Conservation (phyloP, 169 alveolate species). For the Babesia ovata region DNA sequence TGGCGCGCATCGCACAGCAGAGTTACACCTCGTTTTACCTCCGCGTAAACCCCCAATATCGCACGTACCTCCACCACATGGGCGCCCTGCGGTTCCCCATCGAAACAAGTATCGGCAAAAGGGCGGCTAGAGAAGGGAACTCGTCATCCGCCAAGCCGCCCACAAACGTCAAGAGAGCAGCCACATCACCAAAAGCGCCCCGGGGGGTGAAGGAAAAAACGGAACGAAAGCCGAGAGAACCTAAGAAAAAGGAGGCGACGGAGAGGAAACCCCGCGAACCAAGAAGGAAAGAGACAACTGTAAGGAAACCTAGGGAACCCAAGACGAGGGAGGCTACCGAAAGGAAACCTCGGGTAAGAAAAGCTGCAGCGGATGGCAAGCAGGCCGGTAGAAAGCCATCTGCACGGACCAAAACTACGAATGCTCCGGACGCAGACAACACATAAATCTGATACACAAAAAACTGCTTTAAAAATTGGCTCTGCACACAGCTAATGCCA, state of each 20-base stretch:
- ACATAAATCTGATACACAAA: slow-evolving; percentile 11
- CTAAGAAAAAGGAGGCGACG: neutral
- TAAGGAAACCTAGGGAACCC: neutral
- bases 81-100: slow-evolving; percentile 25
- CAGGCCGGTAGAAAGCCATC: no score
- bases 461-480: no score
- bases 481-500: neutral
- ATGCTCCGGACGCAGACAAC: no score
- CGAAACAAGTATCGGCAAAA: neutral
- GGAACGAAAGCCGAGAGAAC: slow-evolving; percentile 20
- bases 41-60: slow-evolving; percentile 39
- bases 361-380: neutral
- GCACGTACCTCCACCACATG: slow-evolving; percentile 25
- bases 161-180: neutral
- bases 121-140: neutral
- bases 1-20: slow-evolving; percentile 8
- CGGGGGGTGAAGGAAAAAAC: slow-evolving; percentile 41
- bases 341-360: no score
- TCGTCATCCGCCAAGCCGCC: neutral
- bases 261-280: neutral
- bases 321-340: neutral
- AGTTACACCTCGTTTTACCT: slow-evolving; percentile 45
- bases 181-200: slow-evolving; percentile 2
- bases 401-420: neutral
- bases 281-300: neutral